Conservation (phyloP, 352 stramenopile genomes). For the Phytophthora sp. region DNA sequence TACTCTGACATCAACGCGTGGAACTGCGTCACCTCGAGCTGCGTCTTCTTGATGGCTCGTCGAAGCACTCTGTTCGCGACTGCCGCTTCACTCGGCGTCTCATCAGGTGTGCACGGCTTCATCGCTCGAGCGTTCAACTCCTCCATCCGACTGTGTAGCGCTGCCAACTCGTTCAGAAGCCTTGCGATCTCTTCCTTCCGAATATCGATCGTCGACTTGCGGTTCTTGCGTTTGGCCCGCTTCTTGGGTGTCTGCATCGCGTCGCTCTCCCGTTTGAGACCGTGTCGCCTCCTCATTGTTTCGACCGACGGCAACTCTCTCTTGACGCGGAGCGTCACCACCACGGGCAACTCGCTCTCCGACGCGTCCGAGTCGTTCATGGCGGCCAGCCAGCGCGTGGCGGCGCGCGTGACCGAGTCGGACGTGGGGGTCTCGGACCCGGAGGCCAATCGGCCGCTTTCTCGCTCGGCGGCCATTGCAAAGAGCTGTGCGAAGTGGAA, state of each 20-base stretch:
- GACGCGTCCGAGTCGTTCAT: slow-evolving; percentile 26
- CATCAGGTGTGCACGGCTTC: background rate
- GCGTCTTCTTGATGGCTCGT: slow-evolving; percentile 28
- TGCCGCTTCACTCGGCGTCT: slow-evolving; percentile 5
- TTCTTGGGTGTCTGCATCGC: slow-evolving; percentile 12
- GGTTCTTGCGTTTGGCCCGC: slow-evolving; percentile 22
- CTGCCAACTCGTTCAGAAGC: slow-evolving; percentile 29
- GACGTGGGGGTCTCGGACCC: background rate
- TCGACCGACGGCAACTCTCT: background rate
- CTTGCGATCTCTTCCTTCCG: slow-evolving; percentile 40
- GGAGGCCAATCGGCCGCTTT: background rate
- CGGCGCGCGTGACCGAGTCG: slow-evolving; percentile 18
- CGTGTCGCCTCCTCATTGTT: no score
- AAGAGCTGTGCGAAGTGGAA: background rate
- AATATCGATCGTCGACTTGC: slow-evolving; percentile 34
- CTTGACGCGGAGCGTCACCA: background rate
- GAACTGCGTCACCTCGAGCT: slow-evolving; percentile 26
- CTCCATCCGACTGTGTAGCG: slow-evolving; percentile 26
- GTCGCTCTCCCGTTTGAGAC: no score
- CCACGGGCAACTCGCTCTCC: slow-evolving; percentile 7
- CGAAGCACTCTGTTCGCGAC: slow-evolving; percentile 29
- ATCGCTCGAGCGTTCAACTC: slow-evolving; percentile 22
- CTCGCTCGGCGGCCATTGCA: slow-evolving; percentile 3
- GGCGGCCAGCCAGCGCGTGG: slow-evolving; percentile 25
- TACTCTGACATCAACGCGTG: slow-evolving; percentile 40